phyloP scores from a whole-genome alignment of 2,329 filamentous ascomycete genomes.

The Trichoderma polysporum region DNA sequence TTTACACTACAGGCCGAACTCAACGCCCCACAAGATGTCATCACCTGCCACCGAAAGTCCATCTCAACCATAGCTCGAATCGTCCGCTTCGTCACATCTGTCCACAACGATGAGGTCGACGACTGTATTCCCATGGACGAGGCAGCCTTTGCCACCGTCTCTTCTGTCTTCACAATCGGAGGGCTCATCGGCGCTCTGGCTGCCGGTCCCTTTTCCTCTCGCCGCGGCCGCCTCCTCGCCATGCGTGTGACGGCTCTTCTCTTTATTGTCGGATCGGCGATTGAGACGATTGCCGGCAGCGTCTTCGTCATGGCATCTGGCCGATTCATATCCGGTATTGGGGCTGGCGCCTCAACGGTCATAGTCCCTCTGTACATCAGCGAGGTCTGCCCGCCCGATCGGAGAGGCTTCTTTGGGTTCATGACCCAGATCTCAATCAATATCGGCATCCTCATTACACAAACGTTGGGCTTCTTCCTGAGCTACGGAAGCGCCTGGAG shows the following conservation, averaged over 20 bases:
- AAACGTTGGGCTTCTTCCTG: conserved; percentile 82
- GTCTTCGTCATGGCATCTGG: conserved; percentile 70
- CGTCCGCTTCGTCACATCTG: conserved; percentile 31
- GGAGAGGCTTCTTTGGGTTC: conserved; percentile 75
- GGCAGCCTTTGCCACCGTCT: conserved; percentile 78
- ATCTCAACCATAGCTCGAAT: conserved; percentile 35
- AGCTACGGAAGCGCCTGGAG: conserved; percentile 81
- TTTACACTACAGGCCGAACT: conserved; percentile 66
- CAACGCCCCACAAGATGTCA: conserved; percentile 90
- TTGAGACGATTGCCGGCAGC: conserved; percentile 70
- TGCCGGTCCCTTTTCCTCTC: conserved; percentile 76
- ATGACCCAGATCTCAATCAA: conserved; percentile 96
- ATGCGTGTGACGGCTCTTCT: conserved; percentile 77
- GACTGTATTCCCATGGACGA: conserved; percentile 88
- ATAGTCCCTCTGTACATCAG: conserved; percentile 94
- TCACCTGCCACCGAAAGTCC: conserved; percentile 71
- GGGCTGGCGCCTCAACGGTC: conserved; percentile 85
- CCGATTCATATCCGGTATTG: conserved; percentile 76
- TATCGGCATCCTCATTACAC: conserved; percentile 79
- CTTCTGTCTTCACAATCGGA: conserved; percentile 87
- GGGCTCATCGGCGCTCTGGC: conserved; percentile 80
- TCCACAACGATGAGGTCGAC: conserved; percentile 40
- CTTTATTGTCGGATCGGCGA: conserved; percentile 71
- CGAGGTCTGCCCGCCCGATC: conserved; percentile 75
- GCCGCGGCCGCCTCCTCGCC: conserved; percentile 69